A percentile compares a stretch with the other conserved stretches of the same genome.
Evolutionary conservation across 176 grass and related monocot species (phyloP).

Genomic region (Musa itinerans): DNA sequence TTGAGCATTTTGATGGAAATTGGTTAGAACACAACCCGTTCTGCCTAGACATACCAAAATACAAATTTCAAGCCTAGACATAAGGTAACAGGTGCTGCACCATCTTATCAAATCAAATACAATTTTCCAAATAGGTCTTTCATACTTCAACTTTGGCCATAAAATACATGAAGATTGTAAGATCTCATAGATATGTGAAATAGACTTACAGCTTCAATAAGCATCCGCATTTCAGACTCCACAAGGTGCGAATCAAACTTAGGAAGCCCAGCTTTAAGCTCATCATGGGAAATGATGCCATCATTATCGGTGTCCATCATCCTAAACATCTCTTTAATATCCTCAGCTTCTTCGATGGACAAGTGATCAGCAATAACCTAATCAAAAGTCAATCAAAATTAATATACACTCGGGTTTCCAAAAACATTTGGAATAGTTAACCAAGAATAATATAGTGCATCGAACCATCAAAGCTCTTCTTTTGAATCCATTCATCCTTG

Average conservation of each 20-base stretch:
- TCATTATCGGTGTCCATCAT: constrained; percentile 87
- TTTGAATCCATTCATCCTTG: constrained; percentile 99
- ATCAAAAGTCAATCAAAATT: constrained; percentile 15
- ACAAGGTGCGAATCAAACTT: constrained; percentile 92
- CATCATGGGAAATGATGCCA: constrained; percentile 79
- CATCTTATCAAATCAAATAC: neutral
- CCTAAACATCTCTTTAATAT: constrained; percentile 98
- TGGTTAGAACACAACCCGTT: too few relatives aligned
- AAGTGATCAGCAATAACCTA: constrained; percentile 96
- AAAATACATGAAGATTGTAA: neutral
- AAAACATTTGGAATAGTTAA: constrained; percentile 4
- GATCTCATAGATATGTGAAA: neutral
- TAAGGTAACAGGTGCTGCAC: neutral
- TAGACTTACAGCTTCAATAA: constrained; percentile 93
- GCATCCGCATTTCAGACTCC: constrained; percentile 84
- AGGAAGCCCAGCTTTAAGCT: constrained; percentile 69
- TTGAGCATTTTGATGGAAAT: too few relatives aligned
- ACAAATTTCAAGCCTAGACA: too few relatives aligned
- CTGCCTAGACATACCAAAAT: too few relatives aligned
- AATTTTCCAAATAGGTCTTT: neutral
- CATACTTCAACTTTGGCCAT: neutral
- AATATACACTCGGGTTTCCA: neutral
- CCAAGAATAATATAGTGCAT: constrained; percentile 5
- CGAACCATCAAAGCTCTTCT: constrained; percentile 87
- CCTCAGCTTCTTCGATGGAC: constrained; percentile 85